A percentile compares a stretch with the other conserved stretches of the same genome.
These are phyloP conservation scores for Cucurbita maxima DNA, from an alignment of 306 rosid species.

Conservation along the genomic window DNA sequence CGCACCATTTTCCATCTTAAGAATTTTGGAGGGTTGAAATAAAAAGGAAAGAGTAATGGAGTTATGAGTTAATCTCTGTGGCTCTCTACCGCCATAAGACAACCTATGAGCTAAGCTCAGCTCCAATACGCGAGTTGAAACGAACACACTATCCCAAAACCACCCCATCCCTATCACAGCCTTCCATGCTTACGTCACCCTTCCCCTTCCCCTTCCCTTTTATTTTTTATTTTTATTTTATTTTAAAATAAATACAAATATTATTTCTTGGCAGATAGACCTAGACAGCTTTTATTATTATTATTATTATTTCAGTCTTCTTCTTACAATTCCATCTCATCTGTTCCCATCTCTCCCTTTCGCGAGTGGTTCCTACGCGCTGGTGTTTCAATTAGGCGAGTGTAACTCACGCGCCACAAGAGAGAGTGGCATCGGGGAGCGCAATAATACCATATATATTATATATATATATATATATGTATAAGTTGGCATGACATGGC, in stretches of 20 bases:
- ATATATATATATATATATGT: no score
- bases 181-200: conserved; percentile 14
- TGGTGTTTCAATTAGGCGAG: neutral
- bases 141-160: neutral
- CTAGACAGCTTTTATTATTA: neutral
- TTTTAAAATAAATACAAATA: neutral
- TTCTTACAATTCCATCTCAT: no score
- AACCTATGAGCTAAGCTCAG: conserved; percentile 13
- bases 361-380: neutral
- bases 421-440: neutral
- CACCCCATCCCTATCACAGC: conserved; percentile 29
- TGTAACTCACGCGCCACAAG: neutral
- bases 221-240: neutral
- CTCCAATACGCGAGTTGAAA: conserved; percentile 25
- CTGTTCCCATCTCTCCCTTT: no score
- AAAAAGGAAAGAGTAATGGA: conserved; percentile 18
- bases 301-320: neutral
- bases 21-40: no score
- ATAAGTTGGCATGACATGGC: conserved; percentile 77
- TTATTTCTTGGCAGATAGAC: neutral
- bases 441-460: no score
- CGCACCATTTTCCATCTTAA: no score
- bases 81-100: conserved; percentile 24
- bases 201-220: neutral
- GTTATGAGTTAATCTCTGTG: conserved; percentile 19